Conservation (phyloP, 148 eudicot species). For the Selenicereus undatus region DNA sequence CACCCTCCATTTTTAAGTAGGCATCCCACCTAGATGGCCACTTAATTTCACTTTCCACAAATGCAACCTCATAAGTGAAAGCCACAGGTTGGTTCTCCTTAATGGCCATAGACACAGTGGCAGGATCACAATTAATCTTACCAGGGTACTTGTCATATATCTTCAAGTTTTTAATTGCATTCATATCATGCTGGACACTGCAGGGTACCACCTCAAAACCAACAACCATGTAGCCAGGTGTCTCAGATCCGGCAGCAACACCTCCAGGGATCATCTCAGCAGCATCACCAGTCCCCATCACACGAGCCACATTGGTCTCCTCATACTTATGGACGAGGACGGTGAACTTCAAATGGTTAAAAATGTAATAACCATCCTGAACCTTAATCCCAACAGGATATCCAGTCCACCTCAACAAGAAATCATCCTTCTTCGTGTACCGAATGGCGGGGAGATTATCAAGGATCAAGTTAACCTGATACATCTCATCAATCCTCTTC, state of each 20-base stretch:
- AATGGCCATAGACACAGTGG: constrained; percentile 46
- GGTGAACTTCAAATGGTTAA: constrained; percentile 70
- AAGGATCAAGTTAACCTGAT: constrained; percentile 79
- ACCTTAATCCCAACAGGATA: constrained; percentile 69
- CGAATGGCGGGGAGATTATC: constrained; percentile 83
- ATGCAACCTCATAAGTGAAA: constrained; percentile 61
- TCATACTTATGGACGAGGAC: constrained; percentile 76
- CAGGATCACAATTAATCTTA: constrained; percentile 57
- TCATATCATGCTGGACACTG: constrained; percentile 47
- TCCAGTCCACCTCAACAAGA: constrained; percentile 65
- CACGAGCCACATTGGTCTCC: constrained; percentile 69
- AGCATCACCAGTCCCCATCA: constrained; percentile 75
- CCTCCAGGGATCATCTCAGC: constrained; percentile 60
- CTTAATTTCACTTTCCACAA: constrained; percentile 71
- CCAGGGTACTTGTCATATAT: constrained; percentile 57
- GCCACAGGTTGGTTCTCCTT: constrained; percentile 58
- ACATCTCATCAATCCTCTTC: constrained; percentile 82
- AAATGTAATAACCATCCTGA: constrained; percentile 57
- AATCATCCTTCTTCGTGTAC: constrained; percentile 56
- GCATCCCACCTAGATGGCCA: constrained; percentile 98
- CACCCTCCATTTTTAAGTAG: constrained; percentile 87
- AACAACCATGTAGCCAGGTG: constrained; percentile 65
- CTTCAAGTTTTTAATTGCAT: constrained; percentile 47
- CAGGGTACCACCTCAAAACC: constrained; percentile 80
- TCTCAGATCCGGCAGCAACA: constrained; percentile 33